Evolutionary conservation across 2,329 filamentous ascomycete species (phyloP), one percentile per base, ranked within the genome.

Genomic region (Plenodomus biglobosus): DNA sequence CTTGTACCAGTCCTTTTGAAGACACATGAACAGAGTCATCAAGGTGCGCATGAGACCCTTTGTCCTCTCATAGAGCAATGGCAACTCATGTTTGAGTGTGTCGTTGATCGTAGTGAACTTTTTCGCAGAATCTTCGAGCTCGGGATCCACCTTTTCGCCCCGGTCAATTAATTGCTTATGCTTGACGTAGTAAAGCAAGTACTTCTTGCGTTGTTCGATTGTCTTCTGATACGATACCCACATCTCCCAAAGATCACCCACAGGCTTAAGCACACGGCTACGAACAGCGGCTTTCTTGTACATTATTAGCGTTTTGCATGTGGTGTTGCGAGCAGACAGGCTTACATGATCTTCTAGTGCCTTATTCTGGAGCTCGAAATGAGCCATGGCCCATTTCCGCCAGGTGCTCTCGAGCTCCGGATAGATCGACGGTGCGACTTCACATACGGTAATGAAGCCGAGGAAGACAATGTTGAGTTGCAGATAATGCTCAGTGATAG

Each of bases 151-250:
- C 60, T 90, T 95, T 71, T 95, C 92, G 53, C 90, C 90, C 27
- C 84, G 80, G 38, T 90, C 88, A 64, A 87, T 86, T 49, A 92
- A 80, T 58, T 87, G 83, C 64, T 89, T 85, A 59, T 84, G 90
- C 59, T 88, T 88, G 56, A 92, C 90, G 70, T 89, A 97, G 66
- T 96, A 91, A 15, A 92, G 76, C 13, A 95, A 82, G n/a, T 90
- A 86, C 76, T 97, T 97, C 61, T 92, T 87, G 19, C 94, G 87
- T 75, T 97, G 96, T 67, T 91, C 89, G 84, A 97, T 96, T 3
- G 94, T 87, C 50, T 91, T 82, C 40, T 91, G 88, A 1, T 92
- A 91, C 30, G 89, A 88, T 44, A 88, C 85, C 63, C 95, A 92
- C 8, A 90, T 80, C 63, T 88, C 86, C 68, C 94, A 87, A 22